Conservation (phyloP, 2,329 filamentous ascomycete genomes). For the Ophiognomonia clavigignenti-juglandacearum region DNA sequence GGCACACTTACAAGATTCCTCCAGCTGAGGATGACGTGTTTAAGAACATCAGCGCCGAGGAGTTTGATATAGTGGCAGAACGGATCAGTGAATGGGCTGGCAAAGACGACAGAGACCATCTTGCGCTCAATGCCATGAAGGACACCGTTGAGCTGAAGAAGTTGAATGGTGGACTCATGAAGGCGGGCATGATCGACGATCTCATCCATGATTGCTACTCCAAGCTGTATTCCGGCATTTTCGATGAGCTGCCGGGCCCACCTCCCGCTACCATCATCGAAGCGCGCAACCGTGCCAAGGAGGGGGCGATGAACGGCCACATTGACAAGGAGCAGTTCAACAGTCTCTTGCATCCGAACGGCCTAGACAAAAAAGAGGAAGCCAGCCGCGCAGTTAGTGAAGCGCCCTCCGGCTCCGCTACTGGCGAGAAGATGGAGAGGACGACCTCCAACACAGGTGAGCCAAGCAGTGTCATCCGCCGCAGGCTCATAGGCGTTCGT, state of each 20-base stretch:
- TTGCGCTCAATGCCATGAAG: slow-evolving; percentile 49
- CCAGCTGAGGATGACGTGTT: slow-evolving; percentile 49
- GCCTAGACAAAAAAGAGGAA: slow-evolving; percentile 15
- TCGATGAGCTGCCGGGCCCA: slow-evolving; percentile 51
- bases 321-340: slow-evolving; percentile 24
- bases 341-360: slow-evolving; percentile 18
- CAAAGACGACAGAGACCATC: slow-evolving; percentile 30
- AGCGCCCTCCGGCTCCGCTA: slow-evolving; percentile 19
- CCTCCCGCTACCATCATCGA: slow-evolving; percentile 42
- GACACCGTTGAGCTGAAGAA: slow-evolving; percentile 57
- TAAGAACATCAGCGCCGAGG: slow-evolving; percentile 47
- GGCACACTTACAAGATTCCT: slow-evolving; percentile 41
- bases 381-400: slow-evolving; percentile 11
- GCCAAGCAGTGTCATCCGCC: slow-evolving; percentile 29
- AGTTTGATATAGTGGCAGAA: slow-evolving; percentile 53
- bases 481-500: slow-evolving; percentile 40
- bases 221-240: slow-evolving; percentile 64
- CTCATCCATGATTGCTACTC: slow-evolving; percentile 90
- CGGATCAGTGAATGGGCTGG: slow-evolving; percentile 52
- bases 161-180: slow-evolving; percentile 84
- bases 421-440: slow-evolving; percentile 34
- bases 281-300: slow-evolving; percentile 34
- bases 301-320: slow-evolving; percentile 33
- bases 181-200: slow-evolving; percentile 80
- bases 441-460: slow-evolving; percentile 28